Conservation (phyloP, 176 grass and related monocot species). For the Oryza australiensis region DNA sequence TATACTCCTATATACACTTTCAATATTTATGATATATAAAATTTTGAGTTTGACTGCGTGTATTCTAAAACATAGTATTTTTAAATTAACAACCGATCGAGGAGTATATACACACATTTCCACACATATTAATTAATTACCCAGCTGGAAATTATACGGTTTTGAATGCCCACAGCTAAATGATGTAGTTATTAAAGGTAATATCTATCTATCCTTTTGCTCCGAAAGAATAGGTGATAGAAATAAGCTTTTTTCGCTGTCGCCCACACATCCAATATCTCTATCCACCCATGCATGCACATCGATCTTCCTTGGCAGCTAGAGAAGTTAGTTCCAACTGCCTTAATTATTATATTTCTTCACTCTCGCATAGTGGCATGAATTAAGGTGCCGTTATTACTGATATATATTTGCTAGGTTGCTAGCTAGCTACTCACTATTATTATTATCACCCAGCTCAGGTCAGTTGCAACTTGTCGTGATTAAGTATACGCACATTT, state of each 20-base stretch:
- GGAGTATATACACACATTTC: too few species aligned
- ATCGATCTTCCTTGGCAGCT: background rate
- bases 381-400: background rate
- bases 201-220: background rate
- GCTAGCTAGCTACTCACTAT: background rate
- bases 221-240: constrained; percentile 9
- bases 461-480: background rate
- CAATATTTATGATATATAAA: background rate
- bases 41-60: background rate
- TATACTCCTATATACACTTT: too few species aligned
- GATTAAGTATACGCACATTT: background rate
- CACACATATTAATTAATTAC: too few species aligned
- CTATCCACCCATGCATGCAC: background rate
- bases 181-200: constrained; percentile 10
- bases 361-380: background rate
- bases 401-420: background rate
- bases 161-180: constrained; percentile 15
- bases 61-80: background rate
- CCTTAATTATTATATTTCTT: background rate
- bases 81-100: too few species aligned
- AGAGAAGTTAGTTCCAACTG: constrained; percentile 30
- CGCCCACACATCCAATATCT: background rate
- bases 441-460: background rate
- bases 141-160: background rate
- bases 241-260: constrained; percentile 28